phyloP scores from a whole-genome alignment of 2,329 filamentous ascomycete genomes.

The Curvularia sp. region DNA sequence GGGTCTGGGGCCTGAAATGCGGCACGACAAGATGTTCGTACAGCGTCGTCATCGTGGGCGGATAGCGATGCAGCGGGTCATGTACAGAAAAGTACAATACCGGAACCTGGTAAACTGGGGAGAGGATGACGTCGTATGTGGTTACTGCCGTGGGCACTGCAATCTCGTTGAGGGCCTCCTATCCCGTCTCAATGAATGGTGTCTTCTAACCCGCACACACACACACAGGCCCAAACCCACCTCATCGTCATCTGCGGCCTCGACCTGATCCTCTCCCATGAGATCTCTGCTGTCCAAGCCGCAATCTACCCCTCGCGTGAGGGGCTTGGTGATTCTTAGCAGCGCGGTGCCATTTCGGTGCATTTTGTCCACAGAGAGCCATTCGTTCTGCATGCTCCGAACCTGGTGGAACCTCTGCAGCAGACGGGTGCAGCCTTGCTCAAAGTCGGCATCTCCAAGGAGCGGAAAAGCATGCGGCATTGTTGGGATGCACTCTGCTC shows the following conservation, averaged over 20 bases:
- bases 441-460: slow-evolving; percentile 40
- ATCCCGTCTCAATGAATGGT: slow-evolving; percentile 16
- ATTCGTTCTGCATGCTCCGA: slow-evolving; percentile 29
- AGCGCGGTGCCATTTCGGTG: slow-evolving; percentile 21
- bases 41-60: slow-evolving; percentile 44
- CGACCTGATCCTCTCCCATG: slow-evolving; percentile 3
- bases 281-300: slow-evolving; percentile 1
- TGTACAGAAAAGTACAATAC: slow-evolving; percentile 53
- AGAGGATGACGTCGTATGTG: slow-evolving; percentile 55
- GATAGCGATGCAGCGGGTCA: slow-evolving; percentile 38
- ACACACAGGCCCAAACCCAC: slow-evolving; percentile 7
- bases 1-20: slow-evolving; percentile 42
- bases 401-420: slow-evolving; percentile 23
- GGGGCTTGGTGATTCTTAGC: slow-evolving; percentile 33
- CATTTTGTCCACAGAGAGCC: slow-evolving; percentile 34
- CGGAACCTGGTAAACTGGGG: slow-evolving; percentile 55
- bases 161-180: slow-evolving; percentile 27
- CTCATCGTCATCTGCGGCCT: slow-evolving; percentile 33
- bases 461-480: slow-evolving; percentile 38
- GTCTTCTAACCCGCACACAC: not conserved
- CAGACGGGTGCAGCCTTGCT: slow-evolving; percentile 35
- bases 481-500: not conserved
- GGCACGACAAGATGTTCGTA: slow-evolving; percentile 49
- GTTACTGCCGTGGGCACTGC: slow-evolving; percentile 11
- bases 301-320: slow-evolving; percentile 7